phyloP scores from a whole-genome alignment of 2,329 filamentous ascomycete genomes.

The Apiospora malaysiana region DNA sequence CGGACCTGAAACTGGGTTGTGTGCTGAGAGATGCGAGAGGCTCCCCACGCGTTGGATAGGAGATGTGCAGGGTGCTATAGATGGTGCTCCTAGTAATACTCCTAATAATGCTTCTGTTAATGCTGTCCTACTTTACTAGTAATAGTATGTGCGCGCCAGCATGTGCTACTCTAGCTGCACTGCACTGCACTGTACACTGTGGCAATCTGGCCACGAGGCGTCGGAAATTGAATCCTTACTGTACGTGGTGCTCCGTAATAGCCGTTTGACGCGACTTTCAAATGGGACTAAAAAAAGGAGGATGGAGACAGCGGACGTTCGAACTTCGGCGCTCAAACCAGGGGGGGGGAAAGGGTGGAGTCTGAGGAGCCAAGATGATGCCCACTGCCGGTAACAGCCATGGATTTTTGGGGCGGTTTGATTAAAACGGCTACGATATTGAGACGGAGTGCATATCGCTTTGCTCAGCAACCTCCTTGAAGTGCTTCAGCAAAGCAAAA shows the following conservation, averaged over 20 bases:
- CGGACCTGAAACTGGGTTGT: background rate
- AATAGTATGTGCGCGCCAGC: background rate
- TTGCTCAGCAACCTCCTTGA: constrained; percentile 4
- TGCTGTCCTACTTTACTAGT: background rate
- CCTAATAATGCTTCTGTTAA: constrained; percentile 6
- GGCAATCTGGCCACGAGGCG: constrained; percentile 15
- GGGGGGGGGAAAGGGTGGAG: constrained; percentile 5
- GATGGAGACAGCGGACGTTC: constrained; percentile 16
- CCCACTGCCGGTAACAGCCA: constrained; percentile 11
- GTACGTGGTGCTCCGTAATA: constrained; percentile 18
- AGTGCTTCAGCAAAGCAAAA: constrained; percentile 5
- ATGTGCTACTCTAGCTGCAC: background rate
- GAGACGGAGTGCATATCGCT: constrained; percentile 7
- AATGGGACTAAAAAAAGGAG: constrained; percentile 13
- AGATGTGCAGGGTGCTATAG: constrained; percentile 4
- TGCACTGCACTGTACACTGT: constrained; percentile 3
- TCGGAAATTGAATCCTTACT: constrained; percentile 17
- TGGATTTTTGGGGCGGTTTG: constrained; percentile 15
- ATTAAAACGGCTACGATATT: constrained; percentile 15
- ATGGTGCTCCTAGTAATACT: constrained; percentile 5
- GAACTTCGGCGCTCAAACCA: constrained; percentile 18
- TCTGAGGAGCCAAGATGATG: constrained; percentile 7
- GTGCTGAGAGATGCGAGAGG: background rate
- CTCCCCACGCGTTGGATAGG: constrained; percentile 13
- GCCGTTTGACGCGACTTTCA: constrained; percentile 14